phyloP scores from a whole-genome alignment of 805 yeast species.

The Blastobotrys attinorum region DNA sequence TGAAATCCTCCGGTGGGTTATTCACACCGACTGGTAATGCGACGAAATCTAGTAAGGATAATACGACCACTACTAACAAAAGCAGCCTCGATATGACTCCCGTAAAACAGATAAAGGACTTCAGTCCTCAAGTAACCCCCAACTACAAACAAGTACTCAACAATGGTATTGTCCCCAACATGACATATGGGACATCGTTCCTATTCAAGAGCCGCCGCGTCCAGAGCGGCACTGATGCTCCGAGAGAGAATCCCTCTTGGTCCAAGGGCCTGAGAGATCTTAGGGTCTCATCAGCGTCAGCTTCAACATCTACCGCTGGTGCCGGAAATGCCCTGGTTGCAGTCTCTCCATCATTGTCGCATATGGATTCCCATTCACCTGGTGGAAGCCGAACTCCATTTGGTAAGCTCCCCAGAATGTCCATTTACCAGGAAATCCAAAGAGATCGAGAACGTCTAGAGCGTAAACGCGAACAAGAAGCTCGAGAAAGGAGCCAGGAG shows the following conservation, averaged over 20 bases:
- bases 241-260: background rate
- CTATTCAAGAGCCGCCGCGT: too few relatives aligned
- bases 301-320: background rate
- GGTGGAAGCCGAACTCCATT: background rate
- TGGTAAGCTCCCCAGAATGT: background rate
- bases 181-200: conserved; percentile 8
- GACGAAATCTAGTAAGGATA: background rate
- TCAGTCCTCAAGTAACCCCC: background rate
- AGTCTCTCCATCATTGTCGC: background rate
- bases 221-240: conserved; percentile 1
- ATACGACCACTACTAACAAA: background rate
- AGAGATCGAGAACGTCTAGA: background rate
- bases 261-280: background rate
- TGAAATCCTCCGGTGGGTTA: conserved; percentile 6
- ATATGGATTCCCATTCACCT: too few relatives aligned
- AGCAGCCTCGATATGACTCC: too few relatives aligned
- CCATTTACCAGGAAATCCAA: conserved; percentile 1
- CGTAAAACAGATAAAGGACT: too few relatives aligned
- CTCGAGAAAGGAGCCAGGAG: background rate
- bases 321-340: conserved; percentile 1
- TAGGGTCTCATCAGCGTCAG: too few relatives aligned
- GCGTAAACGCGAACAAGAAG: background rate
- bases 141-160: background rate
- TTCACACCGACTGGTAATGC: conserved; percentile 4
- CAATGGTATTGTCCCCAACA: conserved; percentile 1